phyloP scores from a whole-genome alignment of 306 rosid genomes.

The Vicia sativa region DNA sequence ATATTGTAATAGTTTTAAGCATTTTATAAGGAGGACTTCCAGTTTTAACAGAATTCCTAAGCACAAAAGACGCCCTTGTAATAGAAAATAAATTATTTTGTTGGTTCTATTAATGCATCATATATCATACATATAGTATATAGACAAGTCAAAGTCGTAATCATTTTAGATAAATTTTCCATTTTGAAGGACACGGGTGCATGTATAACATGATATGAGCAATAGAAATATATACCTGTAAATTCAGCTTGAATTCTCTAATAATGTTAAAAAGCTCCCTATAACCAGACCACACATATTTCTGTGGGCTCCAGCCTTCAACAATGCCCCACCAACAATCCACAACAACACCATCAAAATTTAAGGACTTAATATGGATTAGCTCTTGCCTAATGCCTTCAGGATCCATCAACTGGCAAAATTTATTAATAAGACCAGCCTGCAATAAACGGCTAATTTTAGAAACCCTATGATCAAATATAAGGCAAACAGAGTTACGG shows the following conservation, averaged over 20 bases:
- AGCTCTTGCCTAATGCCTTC: constrained; percentile 81
- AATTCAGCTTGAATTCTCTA: constrained; percentile 76
- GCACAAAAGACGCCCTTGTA: constrained; percentile 3
- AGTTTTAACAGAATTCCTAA: constrained; percentile 11
- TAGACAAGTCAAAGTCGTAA: constrained; percentile 5
- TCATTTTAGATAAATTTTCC: constrained; percentile 8
- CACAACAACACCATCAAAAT: constrained; percentile 79
- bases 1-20: constrained; percentile 13
- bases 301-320: constrained; percentile 90
- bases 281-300: constrained; percentile 94
- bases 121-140: background rate
- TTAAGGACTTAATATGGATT: constrained; percentile 68
- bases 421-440: constrained; percentile 78
- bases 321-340: constrained; percentile 99
- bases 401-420: constrained; percentile 88
- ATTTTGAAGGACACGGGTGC: constrained; percentile 17
- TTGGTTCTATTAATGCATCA: constrained; percentile 20
- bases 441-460: constrained; percentile 51
- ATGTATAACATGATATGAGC: constrained; percentile 23
- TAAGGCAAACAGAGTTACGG: constrained; percentile 26
- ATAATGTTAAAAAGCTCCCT: constrained; percentile 78
- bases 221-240: constrained; percentile 65
- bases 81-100: constrained; percentile 27
- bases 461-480: constrained; percentile 24
- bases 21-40: constrained; percentile 13